A percentile compares a stretch with the other conserved stretches of the same genome.
phyloP scores from a whole-genome alignment of 148 eudicot genomes.

The Cornus controversa region DNA sequence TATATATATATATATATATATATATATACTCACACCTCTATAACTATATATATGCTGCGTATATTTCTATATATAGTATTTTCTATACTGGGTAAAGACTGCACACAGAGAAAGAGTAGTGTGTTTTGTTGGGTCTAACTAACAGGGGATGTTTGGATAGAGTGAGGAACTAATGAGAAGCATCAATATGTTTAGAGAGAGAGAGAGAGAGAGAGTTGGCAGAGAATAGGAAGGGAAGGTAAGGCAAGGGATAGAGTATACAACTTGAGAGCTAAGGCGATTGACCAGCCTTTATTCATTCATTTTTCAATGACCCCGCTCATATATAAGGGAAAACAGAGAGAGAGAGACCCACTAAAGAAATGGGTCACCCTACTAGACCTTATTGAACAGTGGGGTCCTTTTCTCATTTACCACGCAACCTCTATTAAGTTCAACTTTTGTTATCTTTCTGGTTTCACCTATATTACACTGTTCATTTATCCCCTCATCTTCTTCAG shows the following conservation, averaged over 20 bases:
- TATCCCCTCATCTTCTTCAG: neutral
- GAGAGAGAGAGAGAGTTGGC: neutral
- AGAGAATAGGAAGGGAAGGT: neutral
- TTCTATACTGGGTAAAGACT: neutral
- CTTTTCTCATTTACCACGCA: slow-evolving; percentile 9
- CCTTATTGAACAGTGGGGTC: slow-evolving; percentile 14
- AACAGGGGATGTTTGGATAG: too few species aligned
- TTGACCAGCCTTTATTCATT: neutral
- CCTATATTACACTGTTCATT: neutral
- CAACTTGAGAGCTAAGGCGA: neutral
- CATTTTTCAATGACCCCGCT: slow-evolving; percentile 4
- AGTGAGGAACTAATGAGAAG: neutral
- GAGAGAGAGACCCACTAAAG: neutral
- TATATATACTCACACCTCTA: neutral
- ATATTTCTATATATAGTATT: neutral
- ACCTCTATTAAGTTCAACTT: slow-evolving; percentile 12
- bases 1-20: too few species aligned
- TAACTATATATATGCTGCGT: neutral
- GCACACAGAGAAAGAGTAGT: neutral
- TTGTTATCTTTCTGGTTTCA: neutral
- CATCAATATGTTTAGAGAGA: neutral
- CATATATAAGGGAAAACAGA: neutral
- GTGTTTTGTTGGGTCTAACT: neutral
- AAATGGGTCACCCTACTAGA: slow-evolving; percentile 21
- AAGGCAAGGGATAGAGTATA: neutral